Conservation (phyloP, 2,329 filamentous ascomycete genomes). For the Fusarium odoratissimum region DNA sequence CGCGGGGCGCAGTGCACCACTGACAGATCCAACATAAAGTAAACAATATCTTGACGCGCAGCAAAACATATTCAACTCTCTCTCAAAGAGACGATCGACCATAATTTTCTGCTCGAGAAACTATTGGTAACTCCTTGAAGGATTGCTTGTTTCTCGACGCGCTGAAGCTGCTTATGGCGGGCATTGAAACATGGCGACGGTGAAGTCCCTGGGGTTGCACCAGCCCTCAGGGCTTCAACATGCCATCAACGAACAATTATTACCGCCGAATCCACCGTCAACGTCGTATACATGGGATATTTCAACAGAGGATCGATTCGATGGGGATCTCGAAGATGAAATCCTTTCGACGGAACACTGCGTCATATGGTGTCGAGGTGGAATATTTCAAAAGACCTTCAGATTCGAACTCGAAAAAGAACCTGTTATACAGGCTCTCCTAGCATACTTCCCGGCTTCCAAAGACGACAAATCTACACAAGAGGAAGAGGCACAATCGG, state of each 20-base stretch:
- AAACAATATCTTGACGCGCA: conserved; percentile 38
- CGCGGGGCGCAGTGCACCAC: conserved; percentile 25
- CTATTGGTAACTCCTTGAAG: neutral
- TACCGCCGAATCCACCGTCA: conserved; percentile 73
- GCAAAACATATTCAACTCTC: conserved; percentile 15
- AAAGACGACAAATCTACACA: conserved; percentile 49
- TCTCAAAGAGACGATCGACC: neutral
- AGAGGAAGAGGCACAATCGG: conserved; percentile 14
- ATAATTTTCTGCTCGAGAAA: neutral
- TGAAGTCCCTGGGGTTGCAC: conserved; percentile 92
- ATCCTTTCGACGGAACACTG: conserved; percentile 78
- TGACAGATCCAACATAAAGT: conserved; percentile 26
- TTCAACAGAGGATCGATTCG: conserved; percentile 54
- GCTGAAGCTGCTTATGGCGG: conserved; percentile 49
- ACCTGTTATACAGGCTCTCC: conserved; percentile 83
- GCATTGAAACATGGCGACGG: conserved; percentile 77
- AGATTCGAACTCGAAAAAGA: conserved; percentile 90
- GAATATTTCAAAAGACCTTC: conserved; percentile 86
- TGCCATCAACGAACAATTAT: conserved; percentile 82
- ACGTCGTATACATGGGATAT: conserved; percentile 83
- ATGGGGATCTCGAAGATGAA: conserved; percentile 75
- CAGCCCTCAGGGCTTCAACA: conserved; percentile 85
- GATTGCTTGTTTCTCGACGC: neutral
- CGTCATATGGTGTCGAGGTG: conserved; percentile 90
- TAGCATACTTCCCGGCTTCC: conserved; percentile 80